Evolutionary conservation across 2,329 filamentous ascomycete species (phyloP), one percentile per base, ranked within the genome.

Genomic region (Hypoxylon sp.): DNA sequence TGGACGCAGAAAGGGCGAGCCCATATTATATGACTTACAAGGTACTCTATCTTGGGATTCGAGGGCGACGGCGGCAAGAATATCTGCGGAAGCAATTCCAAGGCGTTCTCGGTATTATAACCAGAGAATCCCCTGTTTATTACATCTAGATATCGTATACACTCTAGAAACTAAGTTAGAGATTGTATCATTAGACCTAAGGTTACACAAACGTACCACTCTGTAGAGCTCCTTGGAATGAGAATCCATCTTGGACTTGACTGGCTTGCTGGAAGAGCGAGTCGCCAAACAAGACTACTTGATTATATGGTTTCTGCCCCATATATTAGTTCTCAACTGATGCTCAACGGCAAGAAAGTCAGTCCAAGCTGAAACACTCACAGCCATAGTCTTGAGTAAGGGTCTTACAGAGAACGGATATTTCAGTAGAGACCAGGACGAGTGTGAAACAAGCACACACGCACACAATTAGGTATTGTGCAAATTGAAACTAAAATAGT

Each of bases 121-220:
- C 95, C 95, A 74, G 89, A 92, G 70, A 97, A 89, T 4, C 96
- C 96, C 48, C 94, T 89, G 79, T 98, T 97, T 74, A 98, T 83
- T 51, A 98, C 89, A 81, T 98, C 96, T 13, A 96, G 84, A 37
- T 90, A 88, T 63, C 95, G 89, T 54, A 89, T 87, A 77, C 93
- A 94, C 63, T 87, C 93, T 95, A 73, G 46, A 8, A 64, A 33
- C 26, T 31, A 33, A 44, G 39, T 73, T 64, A 65, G 52, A 63
- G 14, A 50, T 42, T 68, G 17, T 31, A 26, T 17, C 44, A 10
- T 6, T 44, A 59, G 14, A 46, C 35, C 19, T 6, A 44, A 22
- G 35, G 62, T 22, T 17, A 24, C 53, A 35, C 17, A 44, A 11
- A 83, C 86, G 78, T 73, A 94, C 92, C 86, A 72, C 88, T 81